Percentiles rank a stretch among this genome's conserved stretches.
These are phyloP conservation scores for Xylaria sp. DNA, from an alignment of 2,329 filamentous ascomycete species.

Conservation along the genomic window DNA sequence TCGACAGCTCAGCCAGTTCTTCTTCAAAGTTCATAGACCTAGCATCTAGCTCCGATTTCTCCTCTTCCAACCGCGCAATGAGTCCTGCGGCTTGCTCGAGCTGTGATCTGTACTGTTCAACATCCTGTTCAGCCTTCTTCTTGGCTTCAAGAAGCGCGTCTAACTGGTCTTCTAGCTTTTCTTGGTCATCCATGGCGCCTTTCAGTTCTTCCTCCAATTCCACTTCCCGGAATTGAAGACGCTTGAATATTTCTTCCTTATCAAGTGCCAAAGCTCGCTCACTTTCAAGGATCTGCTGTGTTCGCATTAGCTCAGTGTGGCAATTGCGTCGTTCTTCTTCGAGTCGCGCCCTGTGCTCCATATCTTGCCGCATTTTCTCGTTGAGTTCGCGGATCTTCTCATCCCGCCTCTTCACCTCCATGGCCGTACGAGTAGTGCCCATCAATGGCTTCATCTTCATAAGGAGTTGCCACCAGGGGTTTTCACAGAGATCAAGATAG, in stretches of 20 bases:
- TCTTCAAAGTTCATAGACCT: slow-evolving; percentile 73
- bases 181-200: slow-evolving; percentile 91
- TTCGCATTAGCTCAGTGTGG: slow-evolving; percentile 83
- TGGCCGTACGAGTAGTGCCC: slow-evolving; percentile 87
- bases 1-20: slow-evolving; percentile 73
- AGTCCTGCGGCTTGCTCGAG: slow-evolving; percentile 90
- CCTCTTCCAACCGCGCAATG: slow-evolving; percentile 82
- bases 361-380: slow-evolving; percentile 79
- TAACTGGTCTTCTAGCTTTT: slow-evolving; percentile 89
- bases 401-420: slow-evolving; percentile 93
- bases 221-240: slow-evolving; percentile 88
- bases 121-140: slow-evolving; percentile 84
- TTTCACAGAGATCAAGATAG: slow-evolving; percentile 86
- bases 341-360: slow-evolving; percentile 74
- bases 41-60: slow-evolving; percentile 76
- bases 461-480: slow-evolving; percentile 97
- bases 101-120: slow-evolving; percentile 78
- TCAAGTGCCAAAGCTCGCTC: slow-evolving; percentile 94
- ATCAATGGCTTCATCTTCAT: slow-evolving; percentile 94
- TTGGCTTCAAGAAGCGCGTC: slow-evolving; percentile 89
- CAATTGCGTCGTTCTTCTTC: slow-evolving; percentile 91
- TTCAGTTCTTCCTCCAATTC: slow-evolving; percentile 93
- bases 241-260: slow-evolving; percentile 98
- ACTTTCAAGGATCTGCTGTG: slow-evolving; percentile 93
- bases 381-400: slow-evolving; percentile 90